Percentiles rank a stretch among this genome's conserved stretches.
Evolutionary conservation across 2,329 filamentous ascomycete genomes (phyloP).

Genomic region (Aspergillus glaucus): DNA sequence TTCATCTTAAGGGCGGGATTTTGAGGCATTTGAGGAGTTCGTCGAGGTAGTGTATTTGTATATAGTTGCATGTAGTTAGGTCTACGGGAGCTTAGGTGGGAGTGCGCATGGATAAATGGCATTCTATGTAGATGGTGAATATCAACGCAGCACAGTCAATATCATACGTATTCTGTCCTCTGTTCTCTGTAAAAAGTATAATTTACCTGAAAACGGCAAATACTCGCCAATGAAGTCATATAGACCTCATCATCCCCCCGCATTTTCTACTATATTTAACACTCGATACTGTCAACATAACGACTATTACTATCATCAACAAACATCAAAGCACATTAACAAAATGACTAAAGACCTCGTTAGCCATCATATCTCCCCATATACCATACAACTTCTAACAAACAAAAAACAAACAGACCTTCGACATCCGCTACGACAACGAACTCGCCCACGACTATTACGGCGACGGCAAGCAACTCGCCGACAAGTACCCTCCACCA

Average conservation of each 20-base stretch:
- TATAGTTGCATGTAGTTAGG: not conserved
- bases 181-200: not conserved
- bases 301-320: not conserved
- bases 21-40: not conserved
- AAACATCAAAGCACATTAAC: not conserved
- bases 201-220: not conserved
- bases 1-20: not conserved
- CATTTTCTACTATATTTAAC: not conserved
- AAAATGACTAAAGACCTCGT: constrained; percentile 3
- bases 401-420: constrained; percentile 5
- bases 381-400: not conserved
- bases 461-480: constrained; percentile 11
- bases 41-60: not conserved
- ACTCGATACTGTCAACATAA: not conserved
- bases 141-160: not conserved
- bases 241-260: not conserved
- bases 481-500: constrained; percentile 3
- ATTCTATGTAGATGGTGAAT: too few species aligned
- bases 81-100: not conserved
- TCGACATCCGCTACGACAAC: constrained; percentile 14
- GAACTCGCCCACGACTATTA: constrained; percentile 12
- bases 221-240: not conserved
- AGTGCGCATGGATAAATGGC: not conserved
- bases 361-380: not conserved
- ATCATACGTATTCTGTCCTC: not conserved